A percentile compares a stretch with the other conserved stretches of the same genome.
Conservation (phyloP, 345 rosid genomes). For the Hibiscus syriacus region DNA sequence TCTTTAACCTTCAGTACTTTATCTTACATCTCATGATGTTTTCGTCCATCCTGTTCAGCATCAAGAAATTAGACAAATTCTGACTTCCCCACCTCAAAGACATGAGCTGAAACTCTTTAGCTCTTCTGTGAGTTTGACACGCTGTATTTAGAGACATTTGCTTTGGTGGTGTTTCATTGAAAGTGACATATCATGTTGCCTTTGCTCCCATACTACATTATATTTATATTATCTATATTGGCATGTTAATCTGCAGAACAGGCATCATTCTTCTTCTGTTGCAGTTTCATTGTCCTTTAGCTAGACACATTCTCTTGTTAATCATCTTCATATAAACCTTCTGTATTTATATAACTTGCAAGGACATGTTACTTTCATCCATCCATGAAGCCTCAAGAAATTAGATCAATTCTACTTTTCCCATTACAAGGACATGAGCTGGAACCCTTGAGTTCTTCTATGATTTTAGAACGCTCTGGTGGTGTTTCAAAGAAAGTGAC, state of each 20-base stretch:
- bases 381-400: neutral
- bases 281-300: conserved; percentile 4
- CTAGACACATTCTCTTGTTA: neutral
- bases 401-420: neutral
- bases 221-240: neutral
- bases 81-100: neutral
- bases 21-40: neutral
- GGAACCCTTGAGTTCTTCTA: neutral
- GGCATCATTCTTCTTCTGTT: neutral
- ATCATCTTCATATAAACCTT: neutral
- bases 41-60: neutral
- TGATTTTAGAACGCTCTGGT: neutral
- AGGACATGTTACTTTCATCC: neutral
- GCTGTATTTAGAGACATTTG: neutral
- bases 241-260: neutral
- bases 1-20: neutral
- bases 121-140: neutral
- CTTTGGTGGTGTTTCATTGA: neutral
- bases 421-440: neutral
- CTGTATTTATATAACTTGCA: neutral
- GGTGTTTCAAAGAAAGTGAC: neutral
- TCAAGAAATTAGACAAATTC: neutral
- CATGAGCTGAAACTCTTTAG: neutral
- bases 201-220: neutral
- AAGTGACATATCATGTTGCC: neutral